These are phyloP conservation scores for Cucurbita pepo DNA, from an alignment of 306 rosid genomes.

Conservation along the genomic window DNA sequence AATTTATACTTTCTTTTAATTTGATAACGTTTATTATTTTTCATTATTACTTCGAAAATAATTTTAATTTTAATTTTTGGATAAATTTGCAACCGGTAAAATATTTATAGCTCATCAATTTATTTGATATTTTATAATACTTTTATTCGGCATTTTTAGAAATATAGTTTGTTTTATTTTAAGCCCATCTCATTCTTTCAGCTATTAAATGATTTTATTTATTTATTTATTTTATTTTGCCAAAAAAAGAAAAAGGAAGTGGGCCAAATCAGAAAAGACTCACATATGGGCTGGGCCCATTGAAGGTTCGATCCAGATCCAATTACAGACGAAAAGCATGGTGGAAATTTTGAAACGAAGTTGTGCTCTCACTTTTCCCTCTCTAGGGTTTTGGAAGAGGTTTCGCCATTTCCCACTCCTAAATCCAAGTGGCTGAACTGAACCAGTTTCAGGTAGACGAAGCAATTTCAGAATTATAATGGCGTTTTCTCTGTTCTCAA, in stretches of 20 bases:
- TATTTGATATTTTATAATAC: too few species aligned
- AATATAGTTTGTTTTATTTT: too few species aligned
- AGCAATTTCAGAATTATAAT: conserved; percentile 13
- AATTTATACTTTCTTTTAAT: background rate
- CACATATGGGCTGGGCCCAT: background rate
- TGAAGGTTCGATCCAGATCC: background rate
- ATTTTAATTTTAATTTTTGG: background rate
- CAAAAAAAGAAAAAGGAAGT: background rate
- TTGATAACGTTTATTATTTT: background rate
- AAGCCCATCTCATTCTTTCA: too few species aligned
- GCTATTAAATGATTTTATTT: too few species aligned
- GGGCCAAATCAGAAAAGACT: background rate
- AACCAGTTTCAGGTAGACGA: background rate
- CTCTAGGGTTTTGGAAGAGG: conserved; percentile 53
- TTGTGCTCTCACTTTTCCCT: conserved; percentile 8
- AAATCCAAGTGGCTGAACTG: background rate
- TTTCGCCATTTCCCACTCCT: conserved; percentile 4
- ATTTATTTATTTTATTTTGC: too few species aligned
- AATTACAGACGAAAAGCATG: background rate
- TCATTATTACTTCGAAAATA: background rate
- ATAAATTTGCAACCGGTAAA: too few species aligned
- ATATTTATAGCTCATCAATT: too few species aligned
- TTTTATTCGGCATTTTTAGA: too few species aligned
- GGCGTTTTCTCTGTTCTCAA: conserved; percentile 66
- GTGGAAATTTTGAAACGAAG: background rate